Conservation (phyloP, 306 rosid genomes). For the Cicer arietinum region DNA sequence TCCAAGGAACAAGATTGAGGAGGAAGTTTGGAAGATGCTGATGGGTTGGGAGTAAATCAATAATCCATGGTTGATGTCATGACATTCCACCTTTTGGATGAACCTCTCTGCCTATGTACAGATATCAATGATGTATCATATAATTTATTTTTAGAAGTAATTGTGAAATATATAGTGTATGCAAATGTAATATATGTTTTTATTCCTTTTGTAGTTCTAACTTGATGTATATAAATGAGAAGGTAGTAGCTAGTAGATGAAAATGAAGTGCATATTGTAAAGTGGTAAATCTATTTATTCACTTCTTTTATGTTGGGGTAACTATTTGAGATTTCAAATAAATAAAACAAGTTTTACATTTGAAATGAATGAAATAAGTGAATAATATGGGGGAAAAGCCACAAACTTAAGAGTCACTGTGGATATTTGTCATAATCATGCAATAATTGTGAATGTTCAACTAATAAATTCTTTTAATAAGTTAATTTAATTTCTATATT, state of each 20-base stretch:
- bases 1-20: slow-evolving; percentile 70
- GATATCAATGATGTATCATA: slow-evolving; percentile 32
- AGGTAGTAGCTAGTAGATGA: slow-evolving; percentile 41
- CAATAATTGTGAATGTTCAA: too few relatives aligned
- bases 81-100: slow-evolving; percentile 23
- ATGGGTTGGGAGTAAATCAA: slow-evolving; percentile 94
- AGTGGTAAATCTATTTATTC: slow-evolving; percentile 39
- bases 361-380: too few relatives aligned
- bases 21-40: slow-evolving; percentile 85
- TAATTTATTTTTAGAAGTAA: slow-evolving; percentile 39
- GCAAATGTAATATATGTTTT: slow-evolving; percentile 29
- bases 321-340: neutral
- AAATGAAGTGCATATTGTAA: slow-evolving; percentile 46
- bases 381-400: too few relatives aligned
- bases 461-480: too few relatives aligned
- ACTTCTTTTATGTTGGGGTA: neutral
- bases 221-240: slow-evolving; percentile 48
- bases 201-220: slow-evolving; percentile 41
- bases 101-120: slow-evolving; percentile 48
- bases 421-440: too few relatives aligned
- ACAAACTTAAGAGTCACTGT: too few relatives aligned
- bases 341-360: too few relatives aligned
- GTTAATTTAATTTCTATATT: too few relatives aligned
- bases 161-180: slow-evolving; percentile 35
- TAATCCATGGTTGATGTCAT: slow-evolving; percentile 36